These are phyloP conservation scores for Jacaranda copaia DNA, from an alignment of 257 asterid genomes.

Conservation along the genomic window DNA sequence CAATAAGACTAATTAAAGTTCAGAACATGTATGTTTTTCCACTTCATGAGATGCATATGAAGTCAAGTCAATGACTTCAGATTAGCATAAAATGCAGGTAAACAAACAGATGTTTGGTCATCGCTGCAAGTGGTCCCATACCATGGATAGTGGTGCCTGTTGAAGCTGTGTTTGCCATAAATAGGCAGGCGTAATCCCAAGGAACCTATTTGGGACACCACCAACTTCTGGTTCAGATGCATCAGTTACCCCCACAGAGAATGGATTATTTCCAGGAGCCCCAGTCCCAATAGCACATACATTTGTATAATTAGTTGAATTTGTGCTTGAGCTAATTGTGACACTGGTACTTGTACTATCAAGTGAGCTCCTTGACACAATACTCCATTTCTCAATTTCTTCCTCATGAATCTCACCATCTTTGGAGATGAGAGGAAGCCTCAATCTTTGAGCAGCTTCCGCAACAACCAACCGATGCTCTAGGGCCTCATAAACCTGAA, in stretches of 20 bases:
- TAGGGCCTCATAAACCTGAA: constrained; percentile 77
- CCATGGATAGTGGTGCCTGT: constrained; percentile 72
- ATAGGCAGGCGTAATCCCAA: constrained; percentile 90
- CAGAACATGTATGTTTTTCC: constrained; percentile 23
- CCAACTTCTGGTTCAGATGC: constrained; percentile 92
- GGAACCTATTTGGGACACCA: constrained; percentile 94
- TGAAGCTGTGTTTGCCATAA: constrained; percentile 91
- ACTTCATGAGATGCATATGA: constrained; percentile 24
- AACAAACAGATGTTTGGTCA: constrained; percentile 2
- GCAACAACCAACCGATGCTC: constrained; percentile 79
- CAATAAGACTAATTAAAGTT: constrained; percentile 22
- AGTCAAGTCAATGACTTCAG: constrained; percentile 16
- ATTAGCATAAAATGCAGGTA: constrained; percentile 27
- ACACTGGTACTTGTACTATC: constrained; percentile 82
- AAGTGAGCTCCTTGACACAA: constrained; percentile 81
- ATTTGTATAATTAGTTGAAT: constrained; percentile 76
- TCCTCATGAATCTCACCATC: constrained; percentile 95
- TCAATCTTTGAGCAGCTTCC: constrained; percentile 94
- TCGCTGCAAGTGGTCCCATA: constrained; percentile 41
- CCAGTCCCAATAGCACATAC: constrained; percentile 54
- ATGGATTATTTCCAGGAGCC: constrained; percentile 46
- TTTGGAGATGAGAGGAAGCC: constrained; percentile 95
- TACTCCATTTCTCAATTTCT: constrained; percentile 91
- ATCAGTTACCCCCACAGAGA: constrained; percentile 56
- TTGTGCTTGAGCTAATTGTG: constrained; percentile 76